These are phyloP conservation scores for Puccinellia tenuiflora DNA, from an alignment of 176 grass and related monocot genomes.

Conservation along the genomic window DNA sequence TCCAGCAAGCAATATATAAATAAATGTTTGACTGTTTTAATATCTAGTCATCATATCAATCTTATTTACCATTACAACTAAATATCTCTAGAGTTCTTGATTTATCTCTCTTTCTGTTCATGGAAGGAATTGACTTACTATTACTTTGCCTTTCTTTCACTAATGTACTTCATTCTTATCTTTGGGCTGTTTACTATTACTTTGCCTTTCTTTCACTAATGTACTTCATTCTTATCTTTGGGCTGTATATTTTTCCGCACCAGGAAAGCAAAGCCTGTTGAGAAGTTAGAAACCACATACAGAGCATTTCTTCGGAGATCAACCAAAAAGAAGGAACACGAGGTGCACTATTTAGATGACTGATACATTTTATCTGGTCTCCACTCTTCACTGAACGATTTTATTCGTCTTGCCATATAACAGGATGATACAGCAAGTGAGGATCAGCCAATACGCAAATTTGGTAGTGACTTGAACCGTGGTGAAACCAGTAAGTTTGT, in stretches of 20 bases:
- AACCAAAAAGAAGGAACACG: conserved; percentile 46
- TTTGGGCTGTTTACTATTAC: not conserved
- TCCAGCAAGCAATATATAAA: not conserved
- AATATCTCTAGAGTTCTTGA: not conserved
- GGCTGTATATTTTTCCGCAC: not conserved
- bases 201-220: not conserved
- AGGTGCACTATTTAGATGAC: conserved; percentile 35
- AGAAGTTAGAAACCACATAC: conserved; percentile 73
- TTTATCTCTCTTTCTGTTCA: not conserved
- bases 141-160: not conserved
- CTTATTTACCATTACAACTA: not conserved
- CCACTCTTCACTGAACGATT: not conserved
- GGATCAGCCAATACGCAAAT: conserved; percentile 45
- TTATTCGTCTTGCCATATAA: conserved; percentile 3
- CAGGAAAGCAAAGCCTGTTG: conserved; percentile 67
- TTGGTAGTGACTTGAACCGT: conserved; percentile 54
- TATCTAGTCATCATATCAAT: not conserved
- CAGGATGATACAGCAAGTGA: conserved; percentile 50
- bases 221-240: not conserved
- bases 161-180: not conserved
- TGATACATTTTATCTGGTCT: not conserved
- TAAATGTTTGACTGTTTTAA: too few relatives aligned
- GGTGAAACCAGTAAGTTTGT: conserved; percentile 40
- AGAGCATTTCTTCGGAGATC: conserved; percentile 65
- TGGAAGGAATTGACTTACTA: not conserved